Evolutionary conservation across 1,284 basidiomycete genomes (phyloP).

Genomic region (Malassezia furfur): DNA sequence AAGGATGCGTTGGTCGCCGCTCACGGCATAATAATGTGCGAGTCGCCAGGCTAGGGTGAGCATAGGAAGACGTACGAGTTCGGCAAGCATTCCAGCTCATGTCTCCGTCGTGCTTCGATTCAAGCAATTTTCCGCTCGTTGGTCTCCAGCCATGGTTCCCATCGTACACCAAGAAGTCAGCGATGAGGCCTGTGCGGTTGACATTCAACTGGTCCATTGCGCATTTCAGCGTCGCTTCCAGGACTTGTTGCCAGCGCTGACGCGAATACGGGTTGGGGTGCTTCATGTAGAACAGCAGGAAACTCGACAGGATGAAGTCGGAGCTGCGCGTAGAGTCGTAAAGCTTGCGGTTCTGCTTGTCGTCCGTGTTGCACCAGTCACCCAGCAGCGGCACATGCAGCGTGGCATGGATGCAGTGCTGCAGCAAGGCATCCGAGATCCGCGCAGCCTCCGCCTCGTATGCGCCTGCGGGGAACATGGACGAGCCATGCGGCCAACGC

Average conservation of each 20-base stretch:
- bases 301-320: constrained; percentile 35
- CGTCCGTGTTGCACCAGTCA: constrained; percentile 35
- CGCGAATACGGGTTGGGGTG: constrained; percentile 21
- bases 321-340: constrained; percentile 30
- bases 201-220: constrained; percentile 14
- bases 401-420: constrained; percentile 25
- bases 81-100: constrained; percentile 42
- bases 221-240: constrained; percentile 23
- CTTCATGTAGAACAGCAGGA: constrained; percentile 25
- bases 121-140: constrained; percentile 25
- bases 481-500: constrained; percentile 23
- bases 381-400: constrained; percentile 31
- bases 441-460: constrained; percentile 25
- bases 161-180: constrained; percentile 30
- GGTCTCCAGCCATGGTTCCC: constrained; percentile 20
- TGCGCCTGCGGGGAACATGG: constrained; percentile 17
- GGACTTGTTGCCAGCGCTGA: constrained; percentile 25
- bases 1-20: constrained; percentile 27
- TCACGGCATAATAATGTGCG: constrained; percentile 33
- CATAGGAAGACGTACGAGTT: constrained; percentile 19
- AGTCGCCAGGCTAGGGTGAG: constrained; percentile 27
- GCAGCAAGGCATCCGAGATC: constrained; percentile 20
- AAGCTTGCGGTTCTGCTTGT: constrained; percentile 18
- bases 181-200: constrained; percentile 22
- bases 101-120: constrained; percentile 31